These are phyloP conservation scores for Dipteronia dyeriana DNA, from an alignment of 345 rosid species.

Conservation along the genomic window DNA sequence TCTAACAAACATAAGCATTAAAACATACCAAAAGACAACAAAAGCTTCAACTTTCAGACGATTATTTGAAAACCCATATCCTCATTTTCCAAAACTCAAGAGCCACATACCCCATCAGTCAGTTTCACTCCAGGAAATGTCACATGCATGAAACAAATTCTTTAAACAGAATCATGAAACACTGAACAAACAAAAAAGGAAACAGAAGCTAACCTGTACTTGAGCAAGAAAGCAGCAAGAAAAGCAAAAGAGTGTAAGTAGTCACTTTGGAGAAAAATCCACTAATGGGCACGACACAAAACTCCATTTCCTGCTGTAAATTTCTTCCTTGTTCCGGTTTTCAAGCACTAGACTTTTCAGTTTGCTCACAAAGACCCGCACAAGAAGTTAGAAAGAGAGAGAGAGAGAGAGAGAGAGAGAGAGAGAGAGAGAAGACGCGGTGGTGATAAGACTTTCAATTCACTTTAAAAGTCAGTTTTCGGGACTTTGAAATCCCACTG, in stretches of 20 bases:
- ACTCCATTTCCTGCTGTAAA: conserved; percentile 36
- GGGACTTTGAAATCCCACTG: too few relatives aligned
- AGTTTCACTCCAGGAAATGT: too few relatives aligned
- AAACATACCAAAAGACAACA: not conserved
- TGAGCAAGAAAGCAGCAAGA: conserved; percentile 41
- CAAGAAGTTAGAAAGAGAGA: too few relatives aligned
- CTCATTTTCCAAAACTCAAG: conserved; percentile 5
- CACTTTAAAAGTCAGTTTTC: too few relatives aligned
- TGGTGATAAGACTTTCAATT: too few relatives aligned
- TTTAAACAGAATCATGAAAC: conserved; percentile 11
- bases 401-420: too few relatives aligned
- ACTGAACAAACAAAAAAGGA: not conserved
- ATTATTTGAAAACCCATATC: conserved; percentile 17
- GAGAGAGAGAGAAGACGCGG: too few relatives aligned
- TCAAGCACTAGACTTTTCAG: not conserved
- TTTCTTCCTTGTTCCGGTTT: conserved; percentile 1
- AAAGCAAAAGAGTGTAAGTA: conserved; percentile 28
- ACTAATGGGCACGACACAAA: conserved; percentile 27
- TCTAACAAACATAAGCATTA: conserved; percentile 8
- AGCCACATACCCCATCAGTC: too few relatives aligned
- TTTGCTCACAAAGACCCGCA: not conserved
- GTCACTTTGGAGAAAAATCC: conserved; percentile 29
- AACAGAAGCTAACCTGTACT: conserved; percentile 48
- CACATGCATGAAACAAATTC: not conserved
- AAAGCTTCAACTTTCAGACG: not conserved